Evolutionary conservation across 2,329 filamentous ascomycete species (phyloP), one percentile per base, ranked within the genome.

Genomic region (Talaromyces rugulosus): DNA sequence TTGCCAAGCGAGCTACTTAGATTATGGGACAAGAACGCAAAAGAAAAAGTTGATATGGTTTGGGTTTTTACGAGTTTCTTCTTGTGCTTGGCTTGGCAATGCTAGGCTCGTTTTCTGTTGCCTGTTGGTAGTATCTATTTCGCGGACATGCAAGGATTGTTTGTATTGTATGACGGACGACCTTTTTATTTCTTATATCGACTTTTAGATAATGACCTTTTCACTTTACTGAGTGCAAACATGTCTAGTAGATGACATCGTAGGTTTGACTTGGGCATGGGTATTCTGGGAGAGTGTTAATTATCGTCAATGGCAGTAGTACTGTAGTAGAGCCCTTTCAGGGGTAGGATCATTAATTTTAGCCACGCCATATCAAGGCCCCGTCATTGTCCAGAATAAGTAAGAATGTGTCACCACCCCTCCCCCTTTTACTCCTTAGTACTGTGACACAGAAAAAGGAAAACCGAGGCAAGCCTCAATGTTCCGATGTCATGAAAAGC

Each of bases 1-100:
- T 82, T 69, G 80, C 80, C 60, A 82, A 82, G 75, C 74, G 79
- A 65, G 68, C 77, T 66, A 69, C 76, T 53, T 53, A 31, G 16
- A 23, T 53, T 30, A 23, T 23, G 23, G n/a, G 44, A 7, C 11
- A 14, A 47, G 3, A 47, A 3, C 23, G 44, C 7, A 75, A 75
- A 67, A 63, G 75, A 75, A 67, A 63, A 65, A 34, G 40, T 42
- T 58, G 14, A 70, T 69, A 66, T 68, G 70, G 66, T 70, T 69
- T 68, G 71, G 67, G 67, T 68, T 50, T 53, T 50, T 53, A 52
- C 67, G 66, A 70, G 70, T 67, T 66, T 65, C 66, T 62, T 68
- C 65, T 68, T 70, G 71, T 66, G 67, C 71, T 69, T 71, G 59
- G 52, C 56, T 44, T 56, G 12, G 33, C 18, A 27, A 23, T 27